Evolutionary conservation across 768 basidiomycete species (phyloP).

Genomic region (Cyathus striatus): DNA sequence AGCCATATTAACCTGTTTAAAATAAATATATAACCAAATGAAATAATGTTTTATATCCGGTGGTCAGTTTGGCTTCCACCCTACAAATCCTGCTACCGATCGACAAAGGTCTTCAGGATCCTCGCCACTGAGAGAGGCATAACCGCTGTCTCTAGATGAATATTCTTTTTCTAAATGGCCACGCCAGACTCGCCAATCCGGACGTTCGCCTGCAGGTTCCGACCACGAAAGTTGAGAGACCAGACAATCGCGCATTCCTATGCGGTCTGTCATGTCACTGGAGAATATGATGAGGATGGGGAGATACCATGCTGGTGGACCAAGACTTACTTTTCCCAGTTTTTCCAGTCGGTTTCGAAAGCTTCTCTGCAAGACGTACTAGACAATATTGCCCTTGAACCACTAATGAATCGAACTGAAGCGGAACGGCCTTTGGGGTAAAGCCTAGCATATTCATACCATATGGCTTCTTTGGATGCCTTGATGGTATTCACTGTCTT

Average conservation of each 20-base stretch:
- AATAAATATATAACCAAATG: too few species aligned
- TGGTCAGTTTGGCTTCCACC: constrained; percentile 30
- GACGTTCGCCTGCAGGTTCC: constrained; percentile 40
- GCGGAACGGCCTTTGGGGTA: constrained; percentile 31
- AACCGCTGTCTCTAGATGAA: constrained; percentile 2
- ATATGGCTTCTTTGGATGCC: constrained; percentile 69
- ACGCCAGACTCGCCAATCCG: constrained; percentile 53
- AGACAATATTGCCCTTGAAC: constrained; percentile 12
- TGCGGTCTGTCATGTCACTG: constrained; percentile 76
- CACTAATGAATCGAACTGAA: constrained; percentile 2
- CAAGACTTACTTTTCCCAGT: constrained; percentile 61
- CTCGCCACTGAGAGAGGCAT: constrained; percentile 10
- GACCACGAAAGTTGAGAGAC: constrained; percentile 45
- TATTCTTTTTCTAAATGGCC: constrained; percentile 21
- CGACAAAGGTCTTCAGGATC: constrained; percentile 35
- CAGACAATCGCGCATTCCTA: constrained; percentile 50
- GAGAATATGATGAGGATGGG: constrained; percentile 1
- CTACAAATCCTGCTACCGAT: constrained; percentile 52
- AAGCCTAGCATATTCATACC: constrained; percentile 53
- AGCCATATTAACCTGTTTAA: too few species aligned
- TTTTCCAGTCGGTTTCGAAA: constrained; percentile 63
- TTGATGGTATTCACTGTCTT: constrained; percentile 49
- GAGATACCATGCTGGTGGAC: neutral
- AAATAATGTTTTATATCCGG: too few species aligned
- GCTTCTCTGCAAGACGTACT: constrained; percentile 39